A percentile compares a stretch with the other conserved stretches of the same genome.
Evolutionary conservation across 441 rosid species (phyloP).

Genomic region (Sinapis alba): DNA sequence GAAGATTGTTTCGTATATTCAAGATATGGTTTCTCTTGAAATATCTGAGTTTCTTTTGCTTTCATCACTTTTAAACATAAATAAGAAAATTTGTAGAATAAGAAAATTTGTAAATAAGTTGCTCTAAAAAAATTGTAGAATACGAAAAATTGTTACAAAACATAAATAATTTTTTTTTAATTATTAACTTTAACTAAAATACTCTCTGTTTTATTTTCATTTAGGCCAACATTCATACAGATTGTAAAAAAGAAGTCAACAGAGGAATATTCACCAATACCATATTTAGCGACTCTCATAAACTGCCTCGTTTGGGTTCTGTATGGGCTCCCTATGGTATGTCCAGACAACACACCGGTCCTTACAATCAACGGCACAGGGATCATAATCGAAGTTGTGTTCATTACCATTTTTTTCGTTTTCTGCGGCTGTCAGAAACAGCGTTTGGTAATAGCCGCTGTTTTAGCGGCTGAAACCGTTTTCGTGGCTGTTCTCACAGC

Average conservation of each 20-base stretch:
- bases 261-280: conserved; percentile 74
- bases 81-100: too few species aligned
- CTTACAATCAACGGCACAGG: conserved; percentile 78
- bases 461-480: conserved; percentile 43
- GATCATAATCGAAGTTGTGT: conserved; percentile 54
- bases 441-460: conserved; percentile 40
- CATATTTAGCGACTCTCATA: conserved; percentile 75
- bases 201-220: neutral
- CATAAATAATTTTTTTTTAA: neutral
- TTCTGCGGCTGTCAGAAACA: conserved; percentile 46
- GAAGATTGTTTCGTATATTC: neutral
- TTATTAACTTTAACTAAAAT: neutral
- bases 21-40: neutral
- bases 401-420: conserved; percentile 50
- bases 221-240: conserved; percentile 77
- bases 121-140: neutral
- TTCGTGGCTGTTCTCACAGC: conserved; percentile 41
- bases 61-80: neutral
- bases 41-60: neutral
- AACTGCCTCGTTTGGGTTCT: conserved; percentile 87
- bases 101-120: too few species aligned
- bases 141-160: neutral
- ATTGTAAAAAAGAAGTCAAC: conserved; percentile 74
- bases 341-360: conserved; percentile 67
- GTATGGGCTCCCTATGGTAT: conserved; percentile 80